phyloP scores from a whole-genome alignment of 768 basidiomycete species.

The Gautieria morchelliformis region DNA sequence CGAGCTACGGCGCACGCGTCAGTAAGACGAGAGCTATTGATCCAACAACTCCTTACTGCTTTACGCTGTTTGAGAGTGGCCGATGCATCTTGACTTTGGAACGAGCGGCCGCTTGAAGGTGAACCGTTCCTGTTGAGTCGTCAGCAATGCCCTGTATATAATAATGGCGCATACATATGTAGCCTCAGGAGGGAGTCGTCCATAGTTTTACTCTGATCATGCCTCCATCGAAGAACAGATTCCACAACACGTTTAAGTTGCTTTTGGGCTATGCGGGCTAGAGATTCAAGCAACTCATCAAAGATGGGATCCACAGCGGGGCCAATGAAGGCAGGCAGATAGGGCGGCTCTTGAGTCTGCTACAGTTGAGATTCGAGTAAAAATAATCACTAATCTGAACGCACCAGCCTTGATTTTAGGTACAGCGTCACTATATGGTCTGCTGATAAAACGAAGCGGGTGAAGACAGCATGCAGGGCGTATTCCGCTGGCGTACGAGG shows the following conservation, averaged over 20 bases:
- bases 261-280: conserved; percentile 79
- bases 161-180: conserved; percentile 24
- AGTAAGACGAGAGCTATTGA: background rate
- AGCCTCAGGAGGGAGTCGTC: conserved; percentile 37
- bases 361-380: background rate
- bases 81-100: conserved; percentile 31
- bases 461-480: conserved; percentile 81
- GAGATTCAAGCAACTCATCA: conserved; percentile 74
- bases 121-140: background rate
- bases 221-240: conserved; percentile 80
- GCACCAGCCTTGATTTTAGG: conserved; percentile 56
- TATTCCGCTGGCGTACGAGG: conserved; percentile 82
- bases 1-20: conserved; percentile 29
- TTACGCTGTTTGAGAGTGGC: conserved; percentile 58
- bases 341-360: conserved; percentile 59
- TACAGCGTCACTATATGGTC: conserved; percentile 75
- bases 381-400: conserved; percentile 17
- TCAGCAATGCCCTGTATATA: background rate
- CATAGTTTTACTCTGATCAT: conserved; percentile 59
- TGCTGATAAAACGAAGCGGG: conserved; percentile 71
- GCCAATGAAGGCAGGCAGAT: conserved; percentile 57
- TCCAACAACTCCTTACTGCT: conserved; percentile 22
- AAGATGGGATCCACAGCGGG: conserved; percentile 66
- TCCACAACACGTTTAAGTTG: conserved; percentile 79
- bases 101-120: conserved; percentile 2